Base-by-base conservation (phyloP, 768 basidiomycete genomes). In the Chalciporus pseudorubinellus region DNA sequence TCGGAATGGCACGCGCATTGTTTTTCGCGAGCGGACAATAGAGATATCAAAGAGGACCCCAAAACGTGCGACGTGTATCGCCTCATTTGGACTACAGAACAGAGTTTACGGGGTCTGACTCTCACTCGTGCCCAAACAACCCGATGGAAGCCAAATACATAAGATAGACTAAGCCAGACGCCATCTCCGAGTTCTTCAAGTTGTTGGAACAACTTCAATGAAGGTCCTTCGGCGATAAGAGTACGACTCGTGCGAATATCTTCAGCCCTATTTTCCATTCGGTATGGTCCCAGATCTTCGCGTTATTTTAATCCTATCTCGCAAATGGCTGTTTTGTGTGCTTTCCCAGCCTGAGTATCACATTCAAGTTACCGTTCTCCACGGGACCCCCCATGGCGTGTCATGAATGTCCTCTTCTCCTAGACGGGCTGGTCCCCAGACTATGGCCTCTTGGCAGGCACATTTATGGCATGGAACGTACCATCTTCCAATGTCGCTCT, bases 91-190 rank as follows among this genome's bases (percentile, higher is more conserved):
- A 44, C 20, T 8, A 34, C 1, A 16, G 36, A 60, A 60, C 60
- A 53, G 53, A 59, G 48, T 62, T 59, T 50, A 43, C n/a, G 60
- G 58, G 58, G 59, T 55, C 57, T 19, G 13, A 39, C 16, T n/a
- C 33, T 16, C 9, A 3, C n/a, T 40, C 3, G 20, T 40, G 18
- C 14, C 7, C 39, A 40, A 20, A 19, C 39, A 40, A 12, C 10
- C 21, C 19, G 39, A 20, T 40, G 39, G 19, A 12, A 14, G 19
- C 26, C 19, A n/a, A 14, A 24, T 6, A 13, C 11, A 28, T 16
- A 36, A 24, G 13, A n/a, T n/a, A n/a, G n/a, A n/a, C n/a, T n/a
- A n/a, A n/a, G n/a, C n/a, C 24, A 43, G 24, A 24, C 24, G 7
- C 24, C 24, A 26, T 9, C 26, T 26, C 9, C 5, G n/a, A n/a